phyloP scores from a whole-genome alignment of 768 basidiomycete genomes.

The Rubroboletus satanas region DNA sequence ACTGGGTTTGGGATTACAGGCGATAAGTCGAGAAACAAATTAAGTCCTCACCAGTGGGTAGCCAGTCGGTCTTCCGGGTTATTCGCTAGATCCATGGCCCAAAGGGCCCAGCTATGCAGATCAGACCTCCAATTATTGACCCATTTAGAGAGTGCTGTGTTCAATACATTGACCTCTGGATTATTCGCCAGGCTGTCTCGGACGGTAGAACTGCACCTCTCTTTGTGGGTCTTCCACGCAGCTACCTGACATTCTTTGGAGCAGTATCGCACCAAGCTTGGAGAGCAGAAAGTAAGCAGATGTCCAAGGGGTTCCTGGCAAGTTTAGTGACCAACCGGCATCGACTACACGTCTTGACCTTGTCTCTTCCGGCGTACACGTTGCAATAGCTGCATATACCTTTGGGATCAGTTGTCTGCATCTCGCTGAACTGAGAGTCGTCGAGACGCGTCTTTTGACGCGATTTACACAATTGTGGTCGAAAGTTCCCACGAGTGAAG shows the following conservation, averaged over 20 bases:
- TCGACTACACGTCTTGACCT: slow-evolving; percentile 23
- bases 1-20: slow-evolving; percentile 7
- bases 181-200: slow-evolving; percentile 13
- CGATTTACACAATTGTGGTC: neutral
- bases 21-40: neutral
- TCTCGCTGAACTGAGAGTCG: neutral
- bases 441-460: neutral
- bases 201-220: slow-evolving; percentile 10
- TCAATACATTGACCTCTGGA: slow-evolving; percentile 12
- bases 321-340: slow-evolving; percentile 18
- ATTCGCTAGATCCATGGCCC: slow-evolving; percentile 29
- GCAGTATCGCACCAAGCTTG: slow-evolving; percentile 30
- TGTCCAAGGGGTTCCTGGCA: neutral
- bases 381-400: slow-evolving; percentile 25
- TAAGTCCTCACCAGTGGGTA: slow-evolving; percentile 17
- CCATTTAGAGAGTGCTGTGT: slow-evolving; percentile 26
- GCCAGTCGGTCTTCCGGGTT: slow-evolving; percentile 23
- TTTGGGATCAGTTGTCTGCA: slow-evolving; percentile 17
- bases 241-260: slow-evolving; percentile 28
- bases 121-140: slow-evolving; percentile 23
- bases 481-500: slow-evolving; percentile 9
- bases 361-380: slow-evolving; percentile 20
- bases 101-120: slow-evolving; percentile 15
- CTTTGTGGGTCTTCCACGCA: slow-evolving; percentile 30
- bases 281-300: neutral